Evolutionary conservation across 257 asterid genomes (phyloP), one percentile per base, ranked within the genome.

Genomic region (Catharanthus roseus): DNA sequence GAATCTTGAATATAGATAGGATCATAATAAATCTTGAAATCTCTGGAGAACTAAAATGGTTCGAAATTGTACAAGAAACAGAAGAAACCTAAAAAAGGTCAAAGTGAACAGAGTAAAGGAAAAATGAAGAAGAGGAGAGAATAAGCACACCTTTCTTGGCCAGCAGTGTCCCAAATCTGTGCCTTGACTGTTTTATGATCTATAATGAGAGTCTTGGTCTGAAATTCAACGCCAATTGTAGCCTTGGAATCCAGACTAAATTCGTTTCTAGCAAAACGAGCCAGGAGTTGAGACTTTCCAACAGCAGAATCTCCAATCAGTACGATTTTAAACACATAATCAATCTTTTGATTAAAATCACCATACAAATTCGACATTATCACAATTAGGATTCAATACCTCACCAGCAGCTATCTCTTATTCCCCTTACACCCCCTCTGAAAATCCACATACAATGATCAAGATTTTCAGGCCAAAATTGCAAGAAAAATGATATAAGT

Each of bases 101-200:
- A 26, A 0, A 1, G 2, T 19, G 24, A 63, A 34, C 45, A 18
- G 29, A 36, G 1, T 4, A 42, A 38, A 64, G 34, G 23, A 1
- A 29, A 62, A 28, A 33, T 8, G 19, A 11, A 10, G 13, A 58
- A 36, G 9, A n/a, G 36, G 67, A 8, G 10, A 42, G 50, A 47
- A 18, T 58, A 50, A 4, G 15, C 69, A 67, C 49, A 87, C 97
- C 97, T 87, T 75, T 91, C 97, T 79, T 91, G 96, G 41, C 97
- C 97, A n/a, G 97, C 97, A 71, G 97, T 91, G 71, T 91, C 97
- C 96, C 97, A 91, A 82, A 91, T 91, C 82, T 91, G 97, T 11
- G 97, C 95, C 91, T 91, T 91, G 24, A 89, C 93, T 38, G 95
- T 87, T 60, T 87, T 91, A 1, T 82, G 77, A 83, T 91, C 97